A percentile compares a stretch with the other conserved stretches of the same genome.
Conservation (phyloP, 2,329 filamentous ascomycete species). For the Westerdykella aurantiaca region DNA sequence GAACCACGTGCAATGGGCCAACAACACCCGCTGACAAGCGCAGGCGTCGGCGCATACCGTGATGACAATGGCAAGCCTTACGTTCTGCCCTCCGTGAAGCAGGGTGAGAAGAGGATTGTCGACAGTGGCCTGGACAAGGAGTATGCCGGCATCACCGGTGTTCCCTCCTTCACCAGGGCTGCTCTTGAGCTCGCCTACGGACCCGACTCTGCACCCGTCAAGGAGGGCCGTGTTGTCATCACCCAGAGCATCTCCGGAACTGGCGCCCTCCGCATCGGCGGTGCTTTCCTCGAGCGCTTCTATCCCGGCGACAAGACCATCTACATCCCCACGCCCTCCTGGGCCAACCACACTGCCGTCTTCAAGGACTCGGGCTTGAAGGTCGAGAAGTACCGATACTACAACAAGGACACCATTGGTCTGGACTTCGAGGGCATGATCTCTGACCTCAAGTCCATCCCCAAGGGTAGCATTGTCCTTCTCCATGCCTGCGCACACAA, state of each 20-base stretch:
- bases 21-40: slow-evolving; percentile 15
- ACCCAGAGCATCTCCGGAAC: slow-evolving; percentile 98
- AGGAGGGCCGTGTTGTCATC: slow-evolving; percentile 72
- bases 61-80: slow-evolving; percentile 98
- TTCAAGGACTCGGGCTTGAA: slow-evolving; percentile 89
- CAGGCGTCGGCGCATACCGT: slow-evolving; percentile 94
- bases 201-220: slow-evolving; percentile 67
- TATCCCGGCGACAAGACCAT: slow-evolving; percentile 90
- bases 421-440: slow-evolving; percentile 95
- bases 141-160: slow-evolving; percentile 95
- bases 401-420: slow-evolving; percentile 97
- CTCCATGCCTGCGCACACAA: slow-evolving; percentile 98
- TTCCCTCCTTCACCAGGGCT: slow-evolving; percentile 88
- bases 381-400: slow-evolving; percentile 96
- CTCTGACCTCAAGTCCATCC: slow-evolving; percentile 81
- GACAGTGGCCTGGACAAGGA: slow-evolving; percentile 82
- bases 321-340: slow-evolving; percentile 92
- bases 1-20: not conserved
- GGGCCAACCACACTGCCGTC: slow-evolving; percentile 97
- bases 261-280: slow-evolving; percentile 89
- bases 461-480: slow-evolving; percentile 80
- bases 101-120: slow-evolving; percentile 83
- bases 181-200: slow-evolving; percentile 91
- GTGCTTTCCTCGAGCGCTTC: slow-evolving; percentile 85
- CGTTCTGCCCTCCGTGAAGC: slow-evolving; percentile 86